Conservation (phyloP, 2,329 filamentous ascomycete species). For the Alternaria novae-zelandiae region DNA sequence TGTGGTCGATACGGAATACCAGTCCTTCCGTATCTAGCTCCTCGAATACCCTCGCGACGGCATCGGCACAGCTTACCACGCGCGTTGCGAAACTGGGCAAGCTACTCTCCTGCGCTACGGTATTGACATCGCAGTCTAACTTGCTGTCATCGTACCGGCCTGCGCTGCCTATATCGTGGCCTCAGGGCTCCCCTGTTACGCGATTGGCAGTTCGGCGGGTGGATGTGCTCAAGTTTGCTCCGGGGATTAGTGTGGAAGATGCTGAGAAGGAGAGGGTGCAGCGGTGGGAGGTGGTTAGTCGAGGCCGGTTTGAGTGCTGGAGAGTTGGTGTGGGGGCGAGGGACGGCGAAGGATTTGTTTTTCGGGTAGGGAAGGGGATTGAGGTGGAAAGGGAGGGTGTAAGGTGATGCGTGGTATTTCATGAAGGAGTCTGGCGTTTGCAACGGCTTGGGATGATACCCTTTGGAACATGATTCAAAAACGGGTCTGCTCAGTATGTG, state of each 20-base stretch:
- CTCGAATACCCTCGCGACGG: conserved; percentile 13
- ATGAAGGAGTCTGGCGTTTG: background rate
- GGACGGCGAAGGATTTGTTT: conserved; percentile 34
- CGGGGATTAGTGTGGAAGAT: conserved; percentile 48
- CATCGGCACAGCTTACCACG: conserved; percentile 24
- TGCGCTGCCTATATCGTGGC: conserved; percentile 39
- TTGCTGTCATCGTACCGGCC: conserved; percentile 17
- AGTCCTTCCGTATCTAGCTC: background rate
- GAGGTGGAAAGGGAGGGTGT: conserved; percentile 12
- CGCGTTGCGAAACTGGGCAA: conserved; percentile 13
- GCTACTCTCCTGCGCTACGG: conserved; percentile 14
- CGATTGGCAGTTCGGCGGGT: conserved; percentile 44
- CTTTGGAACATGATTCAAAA: background rate
- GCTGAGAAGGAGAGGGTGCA: conserved; percentile 43
- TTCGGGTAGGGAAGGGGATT: conserved; percentile 30
- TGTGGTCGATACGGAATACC: conserved; percentile 14
- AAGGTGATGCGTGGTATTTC: background rate
- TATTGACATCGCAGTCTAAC: conserved; percentile 25
- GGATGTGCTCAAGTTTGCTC: conserved; percentile 45
- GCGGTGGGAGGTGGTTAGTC: conserved; percentile 46
- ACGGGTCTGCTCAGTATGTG: background rate
- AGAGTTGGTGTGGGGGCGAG: conserved; percentile 25
- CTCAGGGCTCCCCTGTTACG: conserved; percentile 28
- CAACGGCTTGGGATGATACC: background rate
- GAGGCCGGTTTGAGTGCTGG: conserved; percentile 46